These are phyloP conservation scores for Clathrus columnatus DNA, from an alignment of 768 basidiomycete species.

Conservation along the genomic window DNA sequence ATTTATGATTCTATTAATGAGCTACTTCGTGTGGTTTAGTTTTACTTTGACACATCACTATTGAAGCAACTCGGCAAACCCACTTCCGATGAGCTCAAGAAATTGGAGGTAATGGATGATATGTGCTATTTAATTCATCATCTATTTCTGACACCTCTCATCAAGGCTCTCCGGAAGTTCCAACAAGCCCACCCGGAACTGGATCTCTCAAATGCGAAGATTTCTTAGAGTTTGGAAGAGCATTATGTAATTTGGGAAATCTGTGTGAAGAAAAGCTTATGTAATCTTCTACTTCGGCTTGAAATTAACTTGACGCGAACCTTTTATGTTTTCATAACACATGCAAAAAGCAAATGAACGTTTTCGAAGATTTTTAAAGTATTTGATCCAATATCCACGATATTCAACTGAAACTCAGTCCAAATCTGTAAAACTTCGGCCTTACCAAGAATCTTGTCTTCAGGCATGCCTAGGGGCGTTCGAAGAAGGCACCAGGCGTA, in stretches of 20 bases:
- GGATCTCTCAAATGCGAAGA: constrained; percentile 89
- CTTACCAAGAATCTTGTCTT: constrained; percentile 81
- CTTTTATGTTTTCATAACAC: neutral
- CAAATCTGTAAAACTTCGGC: constrained; percentile 45
- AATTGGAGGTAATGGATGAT: constrained; percentile 58
- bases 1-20: constrained; percentile 1
- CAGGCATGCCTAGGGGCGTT: constrained; percentile 69
- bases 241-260: too few relatives aligned
- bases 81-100: constrained; percentile 89
- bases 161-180: constrained; percentile 78
- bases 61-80: constrained; percentile 88
- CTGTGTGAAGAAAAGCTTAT: neutral
- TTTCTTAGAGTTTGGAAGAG: too few relatives aligned
- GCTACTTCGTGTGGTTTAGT: constrained; percentile 9
- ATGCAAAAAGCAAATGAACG: neutral
- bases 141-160: constrained; percentile 5
- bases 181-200: constrained; percentile 86
- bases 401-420: neutral
- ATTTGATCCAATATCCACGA: neutral
- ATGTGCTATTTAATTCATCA: neutral
- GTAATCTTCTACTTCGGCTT: neutral
- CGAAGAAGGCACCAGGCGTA: constrained; percentile 53
- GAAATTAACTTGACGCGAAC: neutral
- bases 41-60: constrained; percentile 1
- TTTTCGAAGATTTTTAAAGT: neutral